A percentile compares a stretch with the other conserved stretches of the same genome.
Conservation (phyloP, 2,329 filamentous ascomycete species). For the Ceratocystiopsis minuta region DNA sequence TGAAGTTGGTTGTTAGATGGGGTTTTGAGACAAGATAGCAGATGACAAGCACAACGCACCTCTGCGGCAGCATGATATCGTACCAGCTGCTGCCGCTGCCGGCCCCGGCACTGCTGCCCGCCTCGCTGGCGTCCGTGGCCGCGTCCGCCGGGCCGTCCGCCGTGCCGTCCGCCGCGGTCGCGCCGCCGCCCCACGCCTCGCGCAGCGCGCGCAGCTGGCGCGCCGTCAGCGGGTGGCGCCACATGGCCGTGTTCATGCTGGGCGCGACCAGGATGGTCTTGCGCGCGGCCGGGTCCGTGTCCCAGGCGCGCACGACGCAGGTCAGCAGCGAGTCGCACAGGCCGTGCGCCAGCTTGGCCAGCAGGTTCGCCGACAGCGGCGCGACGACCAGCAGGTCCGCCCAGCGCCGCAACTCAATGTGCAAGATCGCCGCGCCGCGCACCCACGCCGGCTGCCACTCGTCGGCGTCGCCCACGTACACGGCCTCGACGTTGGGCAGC, state of each 20-base stretch:
- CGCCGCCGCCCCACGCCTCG: constrained; percentile 50
- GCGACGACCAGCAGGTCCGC: constrained; percentile 65
- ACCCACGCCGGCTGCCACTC: constrained; percentile 60
- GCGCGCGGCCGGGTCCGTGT: constrained; percentile 43
- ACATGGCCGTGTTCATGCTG: constrained; percentile 83
- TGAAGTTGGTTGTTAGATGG: too few species aligned
- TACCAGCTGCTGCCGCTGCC: constrained; percentile 37
- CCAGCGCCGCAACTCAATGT: constrained; percentile 73
- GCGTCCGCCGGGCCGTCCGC: not conserved
- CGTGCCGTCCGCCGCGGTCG: constrained; percentile 4
- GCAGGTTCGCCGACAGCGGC: constrained; percentile 65
- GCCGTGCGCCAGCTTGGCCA: constrained; percentile 70
- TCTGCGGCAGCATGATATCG: constrained; percentile 52
- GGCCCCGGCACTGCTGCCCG: not conserved
- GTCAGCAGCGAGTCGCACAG: constrained; percentile 61
- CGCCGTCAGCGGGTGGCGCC: constrained; percentile 63
- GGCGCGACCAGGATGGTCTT: constrained; percentile 55
- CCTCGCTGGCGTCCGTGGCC: not conserved
- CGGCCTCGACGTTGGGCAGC: constrained; percentile 56
- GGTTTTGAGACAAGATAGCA: too few species aligned
- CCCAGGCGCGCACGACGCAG: constrained; percentile 70
- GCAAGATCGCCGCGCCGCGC: constrained; percentile 62
- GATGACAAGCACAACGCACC: constrained; percentile 14
- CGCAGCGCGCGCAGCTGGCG: constrained; percentile 52
- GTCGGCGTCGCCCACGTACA: constrained; percentile 75